A percentile compares a stretch with the other conserved stretches of the same genome.
Evolutionary conservation across 2,329 filamentous ascomycete species (phyloP).

Genomic region (Sporothrix humicola): DNA sequence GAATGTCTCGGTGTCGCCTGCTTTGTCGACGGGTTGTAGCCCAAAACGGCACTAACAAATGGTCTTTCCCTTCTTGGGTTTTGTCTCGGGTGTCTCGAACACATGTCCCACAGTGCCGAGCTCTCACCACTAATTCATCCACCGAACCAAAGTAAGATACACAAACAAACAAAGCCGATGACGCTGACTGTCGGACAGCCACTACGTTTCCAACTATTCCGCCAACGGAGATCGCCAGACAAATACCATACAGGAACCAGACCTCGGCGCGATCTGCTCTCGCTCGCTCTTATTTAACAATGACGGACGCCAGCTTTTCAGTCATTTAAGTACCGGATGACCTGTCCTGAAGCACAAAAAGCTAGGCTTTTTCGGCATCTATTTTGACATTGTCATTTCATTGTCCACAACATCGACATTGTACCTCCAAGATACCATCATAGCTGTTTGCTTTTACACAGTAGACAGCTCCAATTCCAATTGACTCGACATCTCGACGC

Average conservation of each 20-base stretch:
- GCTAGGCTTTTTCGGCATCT: background rate
- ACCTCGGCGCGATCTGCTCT: background rate
- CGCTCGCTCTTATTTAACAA: background rate
- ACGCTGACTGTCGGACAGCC: conserved; percentile 28
- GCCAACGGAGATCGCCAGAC: conserved; percentile 13
- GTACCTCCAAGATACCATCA: background rate
- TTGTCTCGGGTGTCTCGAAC: background rate
- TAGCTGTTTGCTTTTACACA: background rate
- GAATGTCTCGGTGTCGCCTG: no score
- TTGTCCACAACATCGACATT: background rate
- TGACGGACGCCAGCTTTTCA: background rate
- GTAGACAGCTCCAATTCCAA: background rate
- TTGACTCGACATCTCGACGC: background rate
- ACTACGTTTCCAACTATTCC: background rate
- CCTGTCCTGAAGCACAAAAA: background rate
- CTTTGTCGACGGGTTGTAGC: background rate
- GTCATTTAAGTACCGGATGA: background rate
- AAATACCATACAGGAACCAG: background rate
- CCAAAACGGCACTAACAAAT: conserved; percentile 25
- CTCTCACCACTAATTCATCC: conserved; percentile 8
- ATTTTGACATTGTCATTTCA: background rate
- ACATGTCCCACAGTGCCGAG: background rate
- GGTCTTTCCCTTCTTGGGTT: background rate
- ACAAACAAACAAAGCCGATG: conserved; percentile 20
- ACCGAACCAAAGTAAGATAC: background rate